Conservation (phyloP, 768 basidiomycete genomes). For the Boletus patriciae region DNA sequence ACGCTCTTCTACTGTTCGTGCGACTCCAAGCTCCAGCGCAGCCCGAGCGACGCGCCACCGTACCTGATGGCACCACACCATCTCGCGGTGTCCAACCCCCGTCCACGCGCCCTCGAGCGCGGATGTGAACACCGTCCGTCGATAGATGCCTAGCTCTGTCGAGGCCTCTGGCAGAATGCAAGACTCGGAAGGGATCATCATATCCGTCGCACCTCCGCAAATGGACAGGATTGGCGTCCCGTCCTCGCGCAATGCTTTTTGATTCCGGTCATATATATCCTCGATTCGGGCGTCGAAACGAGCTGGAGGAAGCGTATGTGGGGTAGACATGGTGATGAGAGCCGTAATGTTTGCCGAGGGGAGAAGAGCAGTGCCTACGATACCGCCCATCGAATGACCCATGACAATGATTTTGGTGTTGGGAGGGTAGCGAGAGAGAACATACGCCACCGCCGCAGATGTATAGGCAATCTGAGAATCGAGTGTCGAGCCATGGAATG, state of each 20-base stretch:
- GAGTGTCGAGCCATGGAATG: constrained; percentile 89
- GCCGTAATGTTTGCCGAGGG: constrained; percentile 65
- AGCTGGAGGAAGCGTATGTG: constrained; percentile 84
- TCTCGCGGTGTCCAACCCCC: constrained; percentile 91
- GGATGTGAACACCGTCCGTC: constrained; percentile 77
- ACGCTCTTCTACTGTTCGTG: constrained; percentile 22
- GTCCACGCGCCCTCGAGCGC: constrained; percentile 92
- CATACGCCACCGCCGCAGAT: constrained; percentile 66
- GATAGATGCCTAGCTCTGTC: constrained; percentile 33
- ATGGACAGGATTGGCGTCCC: constrained; percentile 77
- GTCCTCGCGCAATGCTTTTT: constrained; percentile 39
- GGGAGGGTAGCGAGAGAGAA: constrained; percentile 72
- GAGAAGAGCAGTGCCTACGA: constrained; percentile 81
- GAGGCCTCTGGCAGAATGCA: constrained; percentile 55
- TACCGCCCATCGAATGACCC: constrained; percentile 97
- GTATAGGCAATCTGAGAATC: constrained; percentile 79
- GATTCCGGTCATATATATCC: constrained; percentile 58
- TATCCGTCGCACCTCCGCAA: constrained; percentile 89
- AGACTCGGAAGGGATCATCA: constrained; percentile 89
- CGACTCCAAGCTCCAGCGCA: constrained; percentile 63
- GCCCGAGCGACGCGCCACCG: constrained; percentile 84
- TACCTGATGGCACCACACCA: constrained; percentile 99
- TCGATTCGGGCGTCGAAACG: constrained; percentile 83
- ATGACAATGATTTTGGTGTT: constrained; percentile 70
- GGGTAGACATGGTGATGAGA: constrained; percentile 95